Base-by-base conservation (phyloP, 2,329 filamentous ascomycete species). In the Fusarium begoniae region DNA sequence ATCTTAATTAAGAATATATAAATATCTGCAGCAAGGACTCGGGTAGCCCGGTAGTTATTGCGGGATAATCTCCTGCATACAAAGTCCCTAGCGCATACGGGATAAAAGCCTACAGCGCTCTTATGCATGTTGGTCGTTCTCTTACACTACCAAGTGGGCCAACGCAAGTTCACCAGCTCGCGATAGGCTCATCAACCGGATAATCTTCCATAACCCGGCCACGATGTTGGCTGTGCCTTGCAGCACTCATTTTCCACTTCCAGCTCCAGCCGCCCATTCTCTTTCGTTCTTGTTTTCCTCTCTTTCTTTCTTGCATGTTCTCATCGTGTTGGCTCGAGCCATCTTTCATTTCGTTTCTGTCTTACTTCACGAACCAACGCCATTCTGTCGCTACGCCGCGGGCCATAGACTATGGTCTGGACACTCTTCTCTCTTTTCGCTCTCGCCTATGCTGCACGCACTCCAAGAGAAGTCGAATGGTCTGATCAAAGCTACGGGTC, bases 121-220 rank as follows among this genome's bases (percentile, higher is more conserved):
- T 32, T 37, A 56, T 66, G 63, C 63, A 66, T 57, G 63, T 66
- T 57, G 59, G 63, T 57, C n/a, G 44, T 44, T 38, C 43, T 38
- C n/a, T n/a, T 20, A 35, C 43, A 50, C 5, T 4, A 18, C 44
- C n/a, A 26, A 51, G 50, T 57, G 38, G 50, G 59, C 26, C 59
- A 40, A 40, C 11, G 38, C 61, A 43, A 43, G n/a, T 15, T 22
- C 1, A 17, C 43, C 50, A 8, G 35, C 20, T 3, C 4, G 32
- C 50, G 22, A 56, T 63, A 47, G 59, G 48, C 55, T 38, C 20
- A 12, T 32, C 24, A 28, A 14, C 40, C 24, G 4, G 14, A n/a
- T 18, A 32, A 13, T 17, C 20, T 26, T 15, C 47, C 17, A 22
- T 53, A 6, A 13, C 18, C 11, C 6, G 18, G 15, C 13, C 13